Evolutionary conservation across 2,329 filamentous ascomycete genomes (phyloP), one percentile per base, ranked within the genome.

Genomic region (Salinomyces thailandicus): DNA sequence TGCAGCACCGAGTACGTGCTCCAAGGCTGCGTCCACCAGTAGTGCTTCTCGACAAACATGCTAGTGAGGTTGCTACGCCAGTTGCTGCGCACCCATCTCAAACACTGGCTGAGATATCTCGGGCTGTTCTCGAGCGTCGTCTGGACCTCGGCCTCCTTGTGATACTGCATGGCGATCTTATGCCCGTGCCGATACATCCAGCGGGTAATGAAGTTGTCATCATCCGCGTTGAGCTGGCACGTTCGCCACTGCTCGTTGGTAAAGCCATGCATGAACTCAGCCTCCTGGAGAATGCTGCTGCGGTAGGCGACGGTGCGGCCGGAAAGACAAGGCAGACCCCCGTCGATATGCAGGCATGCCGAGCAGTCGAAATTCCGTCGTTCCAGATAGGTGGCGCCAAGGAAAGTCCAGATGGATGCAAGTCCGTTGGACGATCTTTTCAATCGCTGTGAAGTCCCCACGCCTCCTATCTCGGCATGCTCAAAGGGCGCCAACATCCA

Each of bases 31-130:
- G 84, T 84, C 52, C 66, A 78, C 77, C 83, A 85, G 54, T 95
- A 84, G 55, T 85, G 75, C 57, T 81, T 70, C 63, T 95, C 89
- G 46, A 76, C 75, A 46, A 89, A 73, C 55, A 95, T 71, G 61
- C 85, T 95, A 35, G 85, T 95, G 62, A 85, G 79, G 62, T 96
- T 96, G 68, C 86, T 94, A 57, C 89, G 75, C 89, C 89, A 96
- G 63, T 96, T 96, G 69, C 87, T 95, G 54, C 89, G 79, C 29
- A 91, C 86, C 89, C 89, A 96, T 32, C 89, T 76, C 31, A 89
- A 77, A 62, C 89, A 96, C 63, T 96, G 89, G 57, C 85, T 89
- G 45, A 96, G 68, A 56, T 93, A 96, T 55, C 87, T 93, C 38
- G 73, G 68, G 57, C 87, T 81, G 58, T 89, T 83, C 61, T 95